Evolutionary conservation across 2,329 filamentous ascomycete genomes (phyloP).

Genomic region (Intubia oerlemansii): DNA sequence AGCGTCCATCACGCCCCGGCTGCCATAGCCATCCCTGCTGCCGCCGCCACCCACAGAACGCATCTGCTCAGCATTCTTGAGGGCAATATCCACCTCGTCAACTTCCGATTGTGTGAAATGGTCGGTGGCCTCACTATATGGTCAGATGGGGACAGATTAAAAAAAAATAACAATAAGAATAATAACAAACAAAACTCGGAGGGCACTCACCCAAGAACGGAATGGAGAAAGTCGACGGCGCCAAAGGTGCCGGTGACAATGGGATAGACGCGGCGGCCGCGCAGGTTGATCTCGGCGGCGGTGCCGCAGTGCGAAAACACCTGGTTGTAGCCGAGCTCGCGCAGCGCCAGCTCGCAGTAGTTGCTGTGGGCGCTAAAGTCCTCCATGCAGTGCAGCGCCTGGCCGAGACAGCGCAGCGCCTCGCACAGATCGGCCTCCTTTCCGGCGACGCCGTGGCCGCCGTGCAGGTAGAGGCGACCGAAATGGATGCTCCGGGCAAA

Average conservation of each 20-base stretch:
- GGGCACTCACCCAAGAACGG: constrained; percentile 28
- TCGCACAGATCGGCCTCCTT: constrained; percentile 64
- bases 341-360: constrained; percentile 57
- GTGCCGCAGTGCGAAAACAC: constrained; percentile 59
- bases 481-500: constrained; percentile 56
- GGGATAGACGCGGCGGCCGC: constrained; percentile 47
- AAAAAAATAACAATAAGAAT: constrained; percentile 8
- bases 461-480: constrained; percentile 52
- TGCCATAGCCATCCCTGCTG: constrained; percentile 8
- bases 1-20: constrained; percentile 15
- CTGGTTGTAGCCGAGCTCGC: constrained; percentile 45
- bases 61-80: constrained; percentile 43
- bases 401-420: constrained; percentile 54
- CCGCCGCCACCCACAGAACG: constrained; percentile 11
- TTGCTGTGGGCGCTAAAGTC: constrained; percentile 68
- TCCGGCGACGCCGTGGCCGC: constrained; percentile 34
- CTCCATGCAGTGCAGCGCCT: constrained; percentile 59
- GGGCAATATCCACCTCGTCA: constrained; percentile 55
- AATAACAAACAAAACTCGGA: not conserved
- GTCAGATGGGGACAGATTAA: too few relatives aligned
- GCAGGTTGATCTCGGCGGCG: constrained; percentile 41
- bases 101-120: constrained; percentile 74
- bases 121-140: constrained; percentile 44
- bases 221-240: constrained; percentile 68
- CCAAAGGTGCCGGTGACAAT: constrained; percentile 60